A percentile compares a stretch with the other conserved stretches of the same genome.
Evolutionary conservation across 1,284 basidiomycete genomes (phyloP).

Genomic region (Sporisorium sorghi): DNA sequence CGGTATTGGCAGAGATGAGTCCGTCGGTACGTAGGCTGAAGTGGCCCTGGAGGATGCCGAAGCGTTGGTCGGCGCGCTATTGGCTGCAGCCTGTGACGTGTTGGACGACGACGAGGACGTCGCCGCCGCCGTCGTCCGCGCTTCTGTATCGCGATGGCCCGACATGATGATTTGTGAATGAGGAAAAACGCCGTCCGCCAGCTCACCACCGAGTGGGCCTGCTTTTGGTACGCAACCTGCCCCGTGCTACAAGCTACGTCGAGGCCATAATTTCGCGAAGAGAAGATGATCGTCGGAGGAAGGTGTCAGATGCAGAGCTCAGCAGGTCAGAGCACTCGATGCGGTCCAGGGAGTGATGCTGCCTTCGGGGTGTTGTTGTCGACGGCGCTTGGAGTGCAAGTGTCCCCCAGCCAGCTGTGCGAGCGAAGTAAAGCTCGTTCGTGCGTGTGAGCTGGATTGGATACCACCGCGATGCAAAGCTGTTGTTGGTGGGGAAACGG

Average conservation of each 20-base stretch:
- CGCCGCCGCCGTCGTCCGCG: not conserved
- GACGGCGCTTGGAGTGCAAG: not conserved
- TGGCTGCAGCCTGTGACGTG: not conserved
- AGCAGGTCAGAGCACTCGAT: not conserved
- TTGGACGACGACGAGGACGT: not conserved
- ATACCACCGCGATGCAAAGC: too few species aligned
- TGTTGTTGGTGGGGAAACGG: too few species aligned
- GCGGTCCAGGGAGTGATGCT: not conserved
- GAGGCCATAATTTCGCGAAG: not conserved
- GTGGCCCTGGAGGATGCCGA: not conserved
- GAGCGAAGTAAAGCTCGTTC: not conserved
- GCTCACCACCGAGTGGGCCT: not conserved
- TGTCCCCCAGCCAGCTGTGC: constrained; percentile 2
- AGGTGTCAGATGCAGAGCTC: not conserved
- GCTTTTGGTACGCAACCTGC: constrained; percentile 1
- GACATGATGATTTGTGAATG: constrained; percentile 4
- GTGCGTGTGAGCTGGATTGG: too few species aligned
- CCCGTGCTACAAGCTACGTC: not conserved
- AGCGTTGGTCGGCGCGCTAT: not conserved
- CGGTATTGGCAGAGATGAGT: constrained; percentile 16
- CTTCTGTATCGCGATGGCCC: not conserved
- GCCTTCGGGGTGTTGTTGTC: not conserved
- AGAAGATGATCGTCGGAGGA: not conserved
- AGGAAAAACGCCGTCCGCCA: not conserved
- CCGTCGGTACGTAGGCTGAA: not conserved